phyloP scores from a whole-genome alignment of 306 rosid genomes.

The Lagenaria siceraria region DNA sequence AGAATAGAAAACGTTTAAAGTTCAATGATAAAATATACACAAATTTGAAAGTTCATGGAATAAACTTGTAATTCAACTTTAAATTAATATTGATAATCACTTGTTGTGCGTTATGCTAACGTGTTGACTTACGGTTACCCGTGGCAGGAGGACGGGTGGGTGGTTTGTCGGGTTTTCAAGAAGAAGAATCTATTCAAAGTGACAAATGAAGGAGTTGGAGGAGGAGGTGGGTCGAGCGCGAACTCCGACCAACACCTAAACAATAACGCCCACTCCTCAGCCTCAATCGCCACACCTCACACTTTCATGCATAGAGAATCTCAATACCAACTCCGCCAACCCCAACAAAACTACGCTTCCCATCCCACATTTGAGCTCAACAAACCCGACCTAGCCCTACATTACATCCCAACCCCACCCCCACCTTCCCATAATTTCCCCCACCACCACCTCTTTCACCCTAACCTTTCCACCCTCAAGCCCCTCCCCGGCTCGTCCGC shows the following conservation, averaged over 20 bases:
- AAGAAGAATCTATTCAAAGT: conserved; percentile 87
- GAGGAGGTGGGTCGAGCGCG: conserved; percentile 14
- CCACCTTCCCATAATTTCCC: conserved; percentile 8
- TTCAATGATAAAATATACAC: no score
- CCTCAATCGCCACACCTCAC: conserved; percentile 14
- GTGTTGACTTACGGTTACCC: not conserved
- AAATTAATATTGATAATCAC: no score
- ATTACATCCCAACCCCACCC: conserved; percentile 13
- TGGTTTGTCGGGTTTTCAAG: conserved; percentile 87
- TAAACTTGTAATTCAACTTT: no score
- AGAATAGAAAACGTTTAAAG: no score
- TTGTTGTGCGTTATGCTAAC: no score
- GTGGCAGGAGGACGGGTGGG: conserved; percentile 90
- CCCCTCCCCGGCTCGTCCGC: conserved; percentile 14
- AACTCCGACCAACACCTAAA: conserved; percentile 33
- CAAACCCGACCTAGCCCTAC: conserved; percentile 41
- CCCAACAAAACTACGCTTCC: conserved; percentile 31
- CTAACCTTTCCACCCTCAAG: conserved; percentile 22
- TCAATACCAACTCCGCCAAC: conserved; percentile 36
- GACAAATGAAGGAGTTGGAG: conserved; percentile 18
- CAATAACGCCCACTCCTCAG: conserved; percentile 28
- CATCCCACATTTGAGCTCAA: conserved; percentile 31
- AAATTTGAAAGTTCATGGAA: no score
- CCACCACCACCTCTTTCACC: conserved; percentile 46
- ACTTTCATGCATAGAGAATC: conserved; percentile 46